Base-by-base conservation (phyloP, 192 early-diverging fungal genomes). In the Coemansia sp. region DNA sequence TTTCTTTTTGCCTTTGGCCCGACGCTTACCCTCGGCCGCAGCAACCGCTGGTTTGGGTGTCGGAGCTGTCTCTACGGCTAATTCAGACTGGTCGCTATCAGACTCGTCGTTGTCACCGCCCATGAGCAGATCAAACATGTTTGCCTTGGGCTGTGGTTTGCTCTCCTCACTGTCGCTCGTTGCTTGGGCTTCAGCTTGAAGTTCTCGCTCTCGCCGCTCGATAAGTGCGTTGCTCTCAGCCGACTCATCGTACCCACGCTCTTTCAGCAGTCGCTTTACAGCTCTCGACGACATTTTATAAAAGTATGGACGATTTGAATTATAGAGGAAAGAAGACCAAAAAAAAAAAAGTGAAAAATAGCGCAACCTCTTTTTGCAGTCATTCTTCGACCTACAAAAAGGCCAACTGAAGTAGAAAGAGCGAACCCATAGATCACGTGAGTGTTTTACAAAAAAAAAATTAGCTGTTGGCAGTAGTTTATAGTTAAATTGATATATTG, bases 101-200 rank as follows among this genome's bases (percentile, higher is more conserved):
- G 58, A 61, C 37, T 53, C 53, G 23, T 66, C 62, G 52, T 26
- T 49, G 43, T 66, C 58, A n/a, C 55, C 80, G 28, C 66, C 72
- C 80, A 75, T 75, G 23, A 82, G 69, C 30, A 82, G 69, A 63
- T 75, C 80, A 72, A 77, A 82, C 64, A 74, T 71, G 55, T 82
- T 82, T 7, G 38, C 50, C 55, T 73, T 70, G 52, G 42, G 26
- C 28, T 6, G 19, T 6, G 38, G 30, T 40, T 47, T 43, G 39
- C 40, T 46, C 21, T 62, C 58, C 3, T 57, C 42, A 6, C 28
- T 49, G 16, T 46, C 63, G 6, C 32, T 67, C 67, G 21, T 2
- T 13, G 35, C 59, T 13, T 38, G 59, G 37, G 13, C 59, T 16
- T 75, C 64, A 33, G 35, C 32, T 16, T 39, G 33, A 10, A 42